Evolutionary conservation across 768 basidiomycete genomes (phyloP).

Genomic region (Rhizopogon sp.): DNA sequence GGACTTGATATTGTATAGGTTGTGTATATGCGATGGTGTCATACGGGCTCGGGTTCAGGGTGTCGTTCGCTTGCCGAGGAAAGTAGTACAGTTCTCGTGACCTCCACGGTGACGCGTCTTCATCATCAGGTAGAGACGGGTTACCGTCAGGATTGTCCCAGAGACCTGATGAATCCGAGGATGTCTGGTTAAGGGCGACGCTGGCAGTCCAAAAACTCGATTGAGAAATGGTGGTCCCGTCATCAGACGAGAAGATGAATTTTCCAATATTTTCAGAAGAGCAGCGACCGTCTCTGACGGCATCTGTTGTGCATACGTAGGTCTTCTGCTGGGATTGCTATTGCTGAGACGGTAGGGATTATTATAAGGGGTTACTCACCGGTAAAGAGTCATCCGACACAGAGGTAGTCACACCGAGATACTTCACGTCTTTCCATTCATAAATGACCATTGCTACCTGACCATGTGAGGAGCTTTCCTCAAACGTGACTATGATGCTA

Average conservation of each 20-base stretch:
- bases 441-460: conserved; percentile 94
- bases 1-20: conserved; percentile 80
- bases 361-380: conserved; percentile 41
- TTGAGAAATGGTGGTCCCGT: conserved; percentile 52
- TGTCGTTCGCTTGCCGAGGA: conserved; percentile 17
- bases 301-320: conserved; percentile 87
- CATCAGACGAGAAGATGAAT: conserved; percentile 81
- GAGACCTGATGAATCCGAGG: conserved; percentile 31
- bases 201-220: conserved; percentile 89
- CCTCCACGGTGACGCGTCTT: conserved; percentile 48
- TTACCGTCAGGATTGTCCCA: conserved; percentile 61
- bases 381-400: conserved; percentile 50
- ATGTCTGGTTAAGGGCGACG: conserved; percentile 50
- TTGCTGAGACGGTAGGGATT: neutral
- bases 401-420: conserved; percentile 71
- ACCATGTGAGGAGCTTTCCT: conserved; percentile 61
- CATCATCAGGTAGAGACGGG: conserved; percentile 45
- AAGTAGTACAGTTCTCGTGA: conserved; percentile 13
- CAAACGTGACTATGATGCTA: conserved; percentile 63
- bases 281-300: conserved; percentile 71
- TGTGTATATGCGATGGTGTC: conserved; percentile 52
- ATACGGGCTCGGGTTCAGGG: conserved; percentile 44
- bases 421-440: conserved; percentile 87
- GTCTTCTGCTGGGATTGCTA: conserved; percentile 63
- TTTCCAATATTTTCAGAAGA: conserved; percentile 65